Conservation (phyloP, 1,139 yeast genomes). For the Suhomyces anneliseae region DNA sequence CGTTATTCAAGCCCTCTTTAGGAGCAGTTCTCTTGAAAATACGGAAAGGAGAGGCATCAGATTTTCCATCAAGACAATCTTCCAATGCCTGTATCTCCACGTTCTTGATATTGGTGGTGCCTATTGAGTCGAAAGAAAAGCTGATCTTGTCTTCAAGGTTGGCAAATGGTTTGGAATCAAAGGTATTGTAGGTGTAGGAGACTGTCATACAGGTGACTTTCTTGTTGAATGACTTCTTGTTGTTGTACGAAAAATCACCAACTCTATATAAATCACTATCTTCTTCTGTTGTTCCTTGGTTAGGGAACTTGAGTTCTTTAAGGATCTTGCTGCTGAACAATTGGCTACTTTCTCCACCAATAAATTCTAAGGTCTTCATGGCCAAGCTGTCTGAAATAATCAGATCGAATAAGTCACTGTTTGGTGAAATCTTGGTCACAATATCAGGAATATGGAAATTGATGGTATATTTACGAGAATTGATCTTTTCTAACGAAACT, state of each 20-base stretch:
- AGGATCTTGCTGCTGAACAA: conserved; percentile 15
- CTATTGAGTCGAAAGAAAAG: conserved; percentile 32
- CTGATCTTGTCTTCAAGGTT: conserved; percentile 24
- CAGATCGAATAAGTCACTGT: conserved; percentile 21
- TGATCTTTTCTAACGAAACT: conserved; percentile 35
- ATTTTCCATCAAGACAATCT: conserved; percentile 29
- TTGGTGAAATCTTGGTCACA: conserved; percentile 33
- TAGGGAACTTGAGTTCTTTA: conserved; percentile 15
- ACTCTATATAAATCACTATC: conserved; percentile 13
- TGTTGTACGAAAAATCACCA: conserved; percentile 13
- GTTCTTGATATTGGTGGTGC: conserved; percentile 23
- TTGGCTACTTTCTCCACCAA: conserved; percentile 11
- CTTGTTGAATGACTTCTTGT: not conserved
- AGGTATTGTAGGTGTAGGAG: conserved; percentile 34
- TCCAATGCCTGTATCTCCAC: conserved; percentile 24
- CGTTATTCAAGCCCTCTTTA: conserved; percentile 15
- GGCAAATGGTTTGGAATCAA: conserved; percentile 35
- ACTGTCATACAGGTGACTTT: conserved; percentile 35
- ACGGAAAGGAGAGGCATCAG: conserved; percentile 30
- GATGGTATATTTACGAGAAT: conserved; percentile 30
- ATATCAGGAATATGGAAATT: conserved; percentile 49
- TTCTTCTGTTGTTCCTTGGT: conserved; percentile 12
- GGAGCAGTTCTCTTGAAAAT: conserved; percentile 22
- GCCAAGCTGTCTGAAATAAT: conserved; percentile 14
- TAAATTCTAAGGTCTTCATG: conserved; percentile 13